Percentiles rank a stretch among this genome's conserved stretches.
phyloP scores from a whole-genome alignment of 495 filamentous ascomycete genomes.

The Hyaloscypha bicolor region DNA sequence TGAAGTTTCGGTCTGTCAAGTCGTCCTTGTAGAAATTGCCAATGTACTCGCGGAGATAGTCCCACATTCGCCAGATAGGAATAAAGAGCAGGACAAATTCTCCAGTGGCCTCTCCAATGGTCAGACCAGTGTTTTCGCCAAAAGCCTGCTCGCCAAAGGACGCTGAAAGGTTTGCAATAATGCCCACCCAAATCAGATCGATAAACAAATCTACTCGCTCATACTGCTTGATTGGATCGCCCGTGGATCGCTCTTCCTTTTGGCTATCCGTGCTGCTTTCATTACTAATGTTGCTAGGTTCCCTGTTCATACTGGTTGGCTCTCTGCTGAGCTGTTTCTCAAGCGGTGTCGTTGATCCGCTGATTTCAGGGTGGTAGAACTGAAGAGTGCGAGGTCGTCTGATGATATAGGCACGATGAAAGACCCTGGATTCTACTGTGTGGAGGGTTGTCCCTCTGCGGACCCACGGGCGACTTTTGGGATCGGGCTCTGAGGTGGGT shows the following conservation, averaged over 20 bases:
- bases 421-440: slow-evolving; percentile 8
- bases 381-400: slow-evolving; percentile 44
- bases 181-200: slow-evolving; percentile 31
- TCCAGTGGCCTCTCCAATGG: slow-evolving; percentile 10
- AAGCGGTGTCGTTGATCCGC: slow-evolving; percentile 30
- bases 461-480: background rate
- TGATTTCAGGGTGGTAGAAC: slow-evolving; percentile 41
- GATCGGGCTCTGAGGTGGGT: background rate
- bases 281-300: background rate
- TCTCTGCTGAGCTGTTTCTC: background rate
- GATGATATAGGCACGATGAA: slow-evolving; percentile 32
- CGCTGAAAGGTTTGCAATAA: slow-evolving; percentile 29
- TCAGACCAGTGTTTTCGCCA: slow-evolving; percentile 2
- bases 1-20: slow-evolving; percentile 21
- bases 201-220: slow-evolving; percentile 27
- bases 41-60: slow-evolving; percentile 21
- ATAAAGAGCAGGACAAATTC: slow-evolving; percentile 30
- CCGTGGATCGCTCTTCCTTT: slow-evolving; percentile 20
- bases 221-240: slow-evolving; percentile 16
- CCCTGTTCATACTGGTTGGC: background rate
- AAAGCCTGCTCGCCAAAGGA: slow-evolving; percentile 22
- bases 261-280: slow-evolving; percentile 1
- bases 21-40: slow-evolving; percentile 29
- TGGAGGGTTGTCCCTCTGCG: background rate
- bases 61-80: slow-evolving; percentile 30